Evolutionary conservation across 495 filamentous ascomycete species (phyloP).

Genomic region (Evernia prunastri): DNA sequence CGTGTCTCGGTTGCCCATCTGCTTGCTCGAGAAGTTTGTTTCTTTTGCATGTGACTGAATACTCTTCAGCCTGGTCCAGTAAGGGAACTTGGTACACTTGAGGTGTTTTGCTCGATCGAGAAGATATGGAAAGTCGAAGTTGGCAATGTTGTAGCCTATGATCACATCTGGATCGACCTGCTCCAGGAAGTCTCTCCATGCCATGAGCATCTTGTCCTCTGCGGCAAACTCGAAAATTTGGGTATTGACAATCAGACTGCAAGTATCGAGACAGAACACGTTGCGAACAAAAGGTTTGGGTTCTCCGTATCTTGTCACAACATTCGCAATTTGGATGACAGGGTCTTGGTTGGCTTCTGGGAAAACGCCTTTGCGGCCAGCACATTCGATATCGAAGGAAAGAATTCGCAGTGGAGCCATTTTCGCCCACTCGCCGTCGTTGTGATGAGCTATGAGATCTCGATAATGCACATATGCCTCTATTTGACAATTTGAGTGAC

Average conservation of each 20-base stretch:
- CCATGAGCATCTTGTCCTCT: conserved; percentile 79
- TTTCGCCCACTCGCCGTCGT: conserved; percentile 95
- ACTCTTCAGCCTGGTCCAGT: conserved; percentile 69
- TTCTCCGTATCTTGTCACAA: conserved; percentile 95
- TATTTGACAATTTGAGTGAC: conserved; percentile 89
- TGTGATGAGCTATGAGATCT: conserved; percentile 78
- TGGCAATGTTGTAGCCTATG: conserved; percentile 97
- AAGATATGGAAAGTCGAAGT: conserved; percentile 98
- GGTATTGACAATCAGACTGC: conserved; percentile 88
- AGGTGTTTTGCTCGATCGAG: conserved; percentile 82
- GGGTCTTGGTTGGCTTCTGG: conserved; percentile 86
- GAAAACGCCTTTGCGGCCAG: conserved; percentile 94
- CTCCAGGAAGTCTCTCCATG: conserved; percentile 83
- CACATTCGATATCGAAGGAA: conserved; percentile 98
- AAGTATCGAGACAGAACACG: conserved; percentile 88
- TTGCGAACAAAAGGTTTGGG: conserved; percentile 93
- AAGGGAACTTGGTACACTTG: conserved; percentile 68
- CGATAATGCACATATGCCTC: conserved; percentile 77
- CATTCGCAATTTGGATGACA: conserved; percentile 96
- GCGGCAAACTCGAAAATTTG: conserved; percentile 75
- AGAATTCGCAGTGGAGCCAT: conserved; percentile 92
- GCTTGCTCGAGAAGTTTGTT: conserved; percentile 90
- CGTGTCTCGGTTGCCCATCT: conserved; percentile 95
- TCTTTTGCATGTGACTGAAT: conserved; percentile 61
- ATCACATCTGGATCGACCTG: conserved; percentile 96